Base-by-base conservation (phyloP, 495 filamentous ascomycete genomes). In the Annulohypoxylon nitens region DNA sequence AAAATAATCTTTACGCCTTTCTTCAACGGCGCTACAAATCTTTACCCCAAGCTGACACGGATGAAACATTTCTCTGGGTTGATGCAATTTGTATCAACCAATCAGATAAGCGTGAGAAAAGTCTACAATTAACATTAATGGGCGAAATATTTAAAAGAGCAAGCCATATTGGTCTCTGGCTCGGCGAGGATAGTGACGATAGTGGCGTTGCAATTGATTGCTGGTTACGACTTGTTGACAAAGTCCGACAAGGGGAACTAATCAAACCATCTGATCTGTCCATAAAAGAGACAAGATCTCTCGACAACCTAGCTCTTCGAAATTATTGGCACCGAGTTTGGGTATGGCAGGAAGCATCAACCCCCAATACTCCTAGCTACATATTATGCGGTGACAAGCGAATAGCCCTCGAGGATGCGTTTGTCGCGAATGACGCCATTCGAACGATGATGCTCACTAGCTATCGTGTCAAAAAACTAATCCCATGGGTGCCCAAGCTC, bases 31-130 rank as follows among this genome's bases (percentile, higher is more conserved):
- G 16, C 20, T 16, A 8, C 5, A 25, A 47, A 4, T 10, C 36
- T 10, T 23, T 20, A 64, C 14, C 30, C 20, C 11, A 8, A 23
- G 12, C 25, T 30, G 20, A 34, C 8, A 23, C 6, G 2, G 30
- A 20, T 12, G 63, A 57, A 14, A 47, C 36, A n/a, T 43, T 45
- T 23, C 55, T 51, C 55, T 73, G 70, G 70, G 41, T 67, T n/a
- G 70, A 73, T 36, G 58, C 63, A 10, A 51, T 75, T 33, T 75
- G 64, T 41, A 66, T 67, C 41, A 62, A 71, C 25, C 73, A 75
- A 47, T 33, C 14, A 20, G 64, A 71, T 59, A 61, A 64, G 3
- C 30, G 23, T 16, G 67, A 76, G 23, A 63, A 64, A 6, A 64
- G 61, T 48, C 41, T 48, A 6, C 70, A 76, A 54, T 64, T 73